Conservation (phyloP, 768 basidiomycete species). For the Boletus sensibilis region DNA sequence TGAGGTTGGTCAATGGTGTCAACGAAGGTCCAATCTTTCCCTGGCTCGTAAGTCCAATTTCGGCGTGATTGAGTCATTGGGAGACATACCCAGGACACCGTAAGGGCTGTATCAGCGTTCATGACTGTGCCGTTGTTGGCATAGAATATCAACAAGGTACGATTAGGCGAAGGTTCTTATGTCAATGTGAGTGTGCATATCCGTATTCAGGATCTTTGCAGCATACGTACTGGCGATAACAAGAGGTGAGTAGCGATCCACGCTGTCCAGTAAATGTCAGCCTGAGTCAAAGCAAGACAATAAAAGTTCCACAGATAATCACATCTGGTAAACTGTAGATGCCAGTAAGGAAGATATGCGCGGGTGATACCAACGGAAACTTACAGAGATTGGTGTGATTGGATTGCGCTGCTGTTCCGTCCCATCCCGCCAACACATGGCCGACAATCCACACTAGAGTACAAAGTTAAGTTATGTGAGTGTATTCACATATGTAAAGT, state of each 20-base stretch:
- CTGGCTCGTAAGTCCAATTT: background rate
- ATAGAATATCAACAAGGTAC: constrained; percentile 56
- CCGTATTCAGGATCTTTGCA: background rate
- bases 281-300: background rate
- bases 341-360: background rate
- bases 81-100: constrained; percentile 43
- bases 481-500: background rate
- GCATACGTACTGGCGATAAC: constrained; percentile 40
- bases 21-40: constrained; percentile 47
- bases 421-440: constrained; percentile 49
- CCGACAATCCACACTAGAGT: constrained; percentile 46
- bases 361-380: constrained; percentile 7
- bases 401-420: constrained; percentile 39
- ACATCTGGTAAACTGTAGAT: constrained; percentile 45
- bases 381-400: constrained; percentile 45
- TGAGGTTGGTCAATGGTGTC: constrained; percentile 63
- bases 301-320: background rate
- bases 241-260: constrained; percentile 46
- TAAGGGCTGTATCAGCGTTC: constrained; percentile 50
- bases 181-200: background rate
- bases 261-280: constrained; percentile 21
- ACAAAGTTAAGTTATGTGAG: background rate
- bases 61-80: background rate
- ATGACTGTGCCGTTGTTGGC: constrained; percentile 62
- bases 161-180: constrained; percentile 11